phyloP scores from a whole-genome alignment of 805 yeast genomes.

The Nakazawaea ishiwadae region DNA sequence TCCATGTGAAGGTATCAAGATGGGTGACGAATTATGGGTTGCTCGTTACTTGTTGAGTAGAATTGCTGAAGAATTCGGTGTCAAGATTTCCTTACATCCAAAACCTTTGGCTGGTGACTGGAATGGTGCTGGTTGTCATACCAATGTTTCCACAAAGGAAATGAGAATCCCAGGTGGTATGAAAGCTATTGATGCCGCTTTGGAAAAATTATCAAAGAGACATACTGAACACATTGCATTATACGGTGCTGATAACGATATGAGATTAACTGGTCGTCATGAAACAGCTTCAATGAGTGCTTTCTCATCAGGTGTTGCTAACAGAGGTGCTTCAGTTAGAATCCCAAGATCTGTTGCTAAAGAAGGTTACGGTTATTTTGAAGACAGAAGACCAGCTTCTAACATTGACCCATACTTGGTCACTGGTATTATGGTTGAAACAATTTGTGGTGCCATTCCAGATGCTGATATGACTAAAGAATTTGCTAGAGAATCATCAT shows the following conservation, averaged over 20 bases:
- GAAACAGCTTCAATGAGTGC: constrained; percentile 93
- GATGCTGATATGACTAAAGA: constrained; percentile 94
- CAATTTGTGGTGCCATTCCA: constrained; percentile 90
- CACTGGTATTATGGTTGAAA: constrained; percentile 97
- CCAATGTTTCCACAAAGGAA: constrained; percentile 87
- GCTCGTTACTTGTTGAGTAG: constrained; percentile 90
- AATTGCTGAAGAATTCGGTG: constrained; percentile 98
- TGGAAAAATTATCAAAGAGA: constrained; percentile 91
- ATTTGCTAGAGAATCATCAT: constrained; percentile 66
- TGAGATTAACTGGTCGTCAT: constrained; percentile 96
- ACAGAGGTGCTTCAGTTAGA: constrained; percentile 99
- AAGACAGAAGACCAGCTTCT: constrained; percentile 99
- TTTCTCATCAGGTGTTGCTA: constrained; percentile 97
- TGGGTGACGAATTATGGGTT: constrained; percentile 98
- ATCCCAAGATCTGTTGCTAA: constrained; percentile 98
- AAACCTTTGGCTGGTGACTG: constrained; percentile 98
- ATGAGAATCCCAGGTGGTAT: constrained; percentile 98
- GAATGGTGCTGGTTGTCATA: constrained; percentile 99
- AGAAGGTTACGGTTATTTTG: constrained; percentile 97
- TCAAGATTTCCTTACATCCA: constrained; percentile 98
- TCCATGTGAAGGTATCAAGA: constrained; percentile 89
- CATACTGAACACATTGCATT: constrained; percentile 94
- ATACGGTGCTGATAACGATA: constrained; percentile 93
- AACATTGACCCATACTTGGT: constrained; percentile 99
- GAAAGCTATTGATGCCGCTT: constrained; percentile 88